phyloP scores from a whole-genome alignment of 176 grass and related monocot species.

The Eragrostis nindensis region DNA sequence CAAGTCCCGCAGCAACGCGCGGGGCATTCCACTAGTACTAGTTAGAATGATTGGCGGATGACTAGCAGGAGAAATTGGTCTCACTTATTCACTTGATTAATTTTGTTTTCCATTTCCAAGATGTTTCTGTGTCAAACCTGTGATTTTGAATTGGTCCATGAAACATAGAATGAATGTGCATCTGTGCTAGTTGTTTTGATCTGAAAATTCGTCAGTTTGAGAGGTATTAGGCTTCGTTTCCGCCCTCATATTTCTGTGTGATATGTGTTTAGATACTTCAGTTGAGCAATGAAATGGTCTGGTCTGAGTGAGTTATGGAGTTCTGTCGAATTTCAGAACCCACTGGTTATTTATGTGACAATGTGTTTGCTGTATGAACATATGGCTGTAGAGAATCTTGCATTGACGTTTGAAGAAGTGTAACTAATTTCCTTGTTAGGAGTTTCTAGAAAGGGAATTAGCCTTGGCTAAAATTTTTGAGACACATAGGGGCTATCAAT shows the following conservation, averaged over 20 bases:
- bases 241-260: neutral
- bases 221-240: neutral
- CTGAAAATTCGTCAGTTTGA: neutral
- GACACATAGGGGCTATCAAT: slow-evolving; percentile 11
- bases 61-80: neutral
- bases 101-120: neutral
- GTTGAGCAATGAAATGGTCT: neutral
- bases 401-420: neutral
- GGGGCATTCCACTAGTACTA: too few species aligned
- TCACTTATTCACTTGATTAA: neutral
- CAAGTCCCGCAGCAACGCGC: too few species aligned
- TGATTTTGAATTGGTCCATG: neutral
- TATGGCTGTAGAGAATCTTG: neutral
- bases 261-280: slow-evolving; percentile 5
- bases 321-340: slow-evolving; percentile 7
- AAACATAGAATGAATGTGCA: neutral
- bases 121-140: neutral
- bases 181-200: neutral
- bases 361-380: neutral
- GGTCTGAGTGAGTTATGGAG: neutral
- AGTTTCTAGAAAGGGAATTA: slow-evolving; percentile 26
- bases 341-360: neutral
- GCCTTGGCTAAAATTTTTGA: neutral
- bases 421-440: slow-evolving; percentile 7
- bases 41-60: slow-evolving; percentile 25